Conservation (phyloP, 371 early-diverging fungal species). For the Chytridium lagenaria region DNA sequence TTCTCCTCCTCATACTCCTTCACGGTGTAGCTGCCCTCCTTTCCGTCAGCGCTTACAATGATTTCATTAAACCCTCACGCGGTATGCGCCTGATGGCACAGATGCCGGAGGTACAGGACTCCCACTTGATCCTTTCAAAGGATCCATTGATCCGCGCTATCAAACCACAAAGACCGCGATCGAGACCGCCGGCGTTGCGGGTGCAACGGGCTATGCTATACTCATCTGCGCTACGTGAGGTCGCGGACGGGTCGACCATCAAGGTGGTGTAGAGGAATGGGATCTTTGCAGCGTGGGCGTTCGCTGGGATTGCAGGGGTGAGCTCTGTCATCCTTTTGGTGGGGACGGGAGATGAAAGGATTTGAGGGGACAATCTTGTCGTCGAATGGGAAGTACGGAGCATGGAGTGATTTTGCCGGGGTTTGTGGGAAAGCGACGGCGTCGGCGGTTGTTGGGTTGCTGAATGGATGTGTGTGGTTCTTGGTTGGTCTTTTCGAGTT, state of each 20-base stretch:
- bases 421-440: slow-evolving; percentile 11
- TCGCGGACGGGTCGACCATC: slow-evolving; percentile 8
- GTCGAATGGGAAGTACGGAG: no score
- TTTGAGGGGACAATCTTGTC: not conserved
- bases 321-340: not conserved
- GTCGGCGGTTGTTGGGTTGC: not conserved
- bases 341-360: slow-evolving; percentile 3
- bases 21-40: slow-evolving; percentile 11
- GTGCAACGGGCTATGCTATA: not conserved
- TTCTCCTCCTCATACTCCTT: not conserved
- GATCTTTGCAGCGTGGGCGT: not conserved
- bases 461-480: not conserved
- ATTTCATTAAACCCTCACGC: not conserved
- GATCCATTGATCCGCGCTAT: not conserved
- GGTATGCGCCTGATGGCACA: no score
- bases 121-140: slow-evolving; percentile 3
- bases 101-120: not conserved
- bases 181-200: not conserved
- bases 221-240: slow-evolving; percentile 13
- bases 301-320: not conserved
- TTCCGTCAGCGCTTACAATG: not conserved
- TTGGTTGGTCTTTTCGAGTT: not conserved
- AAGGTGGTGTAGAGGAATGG: not conserved
- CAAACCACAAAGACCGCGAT: not conserved
- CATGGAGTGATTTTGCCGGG: not conserved